Evolutionary conservation across 805 yeast species (phyloP), one percentile per base, ranked within the genome.

Genomic region (Monosporozyma unispora): DNA sequence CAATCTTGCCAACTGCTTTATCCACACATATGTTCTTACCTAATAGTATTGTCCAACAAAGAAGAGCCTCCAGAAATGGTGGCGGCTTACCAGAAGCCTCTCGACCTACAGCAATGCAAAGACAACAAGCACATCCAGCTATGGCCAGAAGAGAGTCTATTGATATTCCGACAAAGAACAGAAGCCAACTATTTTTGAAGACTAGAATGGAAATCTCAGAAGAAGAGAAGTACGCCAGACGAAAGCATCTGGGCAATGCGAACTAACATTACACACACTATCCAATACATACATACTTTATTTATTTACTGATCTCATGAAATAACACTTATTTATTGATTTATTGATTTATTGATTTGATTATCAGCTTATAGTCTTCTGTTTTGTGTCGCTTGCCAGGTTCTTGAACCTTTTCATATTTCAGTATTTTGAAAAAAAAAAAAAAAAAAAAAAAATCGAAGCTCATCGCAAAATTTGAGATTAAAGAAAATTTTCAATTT

Each of bases 21-120:
- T 70, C 81, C 4, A 79, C 83, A 1, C 83, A 79, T 58, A 78
- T 79, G 81, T 78, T 79, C 58, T 56, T 77, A 39, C 82, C 82
- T 3, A 78, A 79, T 50, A 60, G 61, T 50, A 55, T 63, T 11
- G 59, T 57, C 44, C 66, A 60, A 51, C 67, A 60, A 42, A 50
- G 63, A 23, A 48, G 55, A 47, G 64, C 64, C 2, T 55, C 60
- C 16, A 52, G 47, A 8, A 49, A 25, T 48, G 28, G 48, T 49
- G 10, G 48, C 42, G 18, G 46, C 16, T 12, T 31, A 14, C 35
- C 35, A 10, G 39, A 29, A 19, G 14, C 22, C 25, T 4, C 19
- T n/a, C n/a, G 23, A 8, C 16, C 45, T 1, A 21, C 47, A 18
- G n/a, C 38, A 14, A 16, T 29, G 6, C 19, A 21, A 23, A 35